These are phyloP conservation scores for Trichomonas gallinae DNA, from an alignment of 208 protist genomes.

Conservation along the genomic window DNA sequence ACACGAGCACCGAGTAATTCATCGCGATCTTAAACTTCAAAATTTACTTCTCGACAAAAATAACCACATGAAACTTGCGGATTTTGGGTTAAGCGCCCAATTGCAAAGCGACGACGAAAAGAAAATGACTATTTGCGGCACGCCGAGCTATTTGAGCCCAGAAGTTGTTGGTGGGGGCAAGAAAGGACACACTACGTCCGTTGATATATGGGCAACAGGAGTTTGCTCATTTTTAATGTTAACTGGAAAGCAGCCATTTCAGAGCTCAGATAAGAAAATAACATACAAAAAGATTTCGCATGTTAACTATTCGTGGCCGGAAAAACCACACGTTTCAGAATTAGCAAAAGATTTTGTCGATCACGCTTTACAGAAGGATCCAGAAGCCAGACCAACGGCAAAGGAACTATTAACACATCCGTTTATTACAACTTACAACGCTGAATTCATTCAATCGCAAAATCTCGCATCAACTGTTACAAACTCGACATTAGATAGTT, in stretches of 20 bases:
- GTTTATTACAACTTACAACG: slow-evolving; percentile 53
- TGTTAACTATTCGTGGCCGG: slow-evolving; percentile 72
- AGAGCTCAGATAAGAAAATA: slow-evolving; percentile 77
- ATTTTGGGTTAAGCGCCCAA: slow-evolving; percentile 74
- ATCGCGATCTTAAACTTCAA: slow-evolving; percentile 82
- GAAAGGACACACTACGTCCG: slow-evolving; percentile 77
- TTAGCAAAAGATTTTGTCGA: slow-evolving; percentile 64
- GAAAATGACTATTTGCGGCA: slow-evolving; percentile 48
- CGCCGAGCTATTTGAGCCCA: slow-evolving; percentile 29
- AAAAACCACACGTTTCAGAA: slow-evolving; percentile 48
- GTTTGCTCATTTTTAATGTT: slow-evolving; percentile 69
- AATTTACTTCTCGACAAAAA: slow-evolving; percentile 75
- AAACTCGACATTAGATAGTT: background rate
- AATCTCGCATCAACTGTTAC: background rate
- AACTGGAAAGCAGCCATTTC: slow-evolving; percentile 88
- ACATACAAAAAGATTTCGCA: slow-evolving; percentile 82
- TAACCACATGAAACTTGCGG: slow-evolving; percentile 69
- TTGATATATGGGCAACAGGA: slow-evolving; percentile 88
- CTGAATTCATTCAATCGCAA: background rate
- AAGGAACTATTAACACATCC: slow-evolving; percentile 61
- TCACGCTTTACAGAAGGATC: slow-evolving; percentile 55
- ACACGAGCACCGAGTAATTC: slow-evolving; percentile 62
- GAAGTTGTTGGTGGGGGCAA: slow-evolving; percentile 13
- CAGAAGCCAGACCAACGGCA: slow-evolving; percentile 58
- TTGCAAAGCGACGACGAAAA: slow-evolving; percentile 68